Percentiles rank a stretch among this genome's conserved stretches.
Evolutionary conservation across 2,329 filamentous ascomycete species (phyloP).

Genomic region (Penicillium sp.): DNA sequence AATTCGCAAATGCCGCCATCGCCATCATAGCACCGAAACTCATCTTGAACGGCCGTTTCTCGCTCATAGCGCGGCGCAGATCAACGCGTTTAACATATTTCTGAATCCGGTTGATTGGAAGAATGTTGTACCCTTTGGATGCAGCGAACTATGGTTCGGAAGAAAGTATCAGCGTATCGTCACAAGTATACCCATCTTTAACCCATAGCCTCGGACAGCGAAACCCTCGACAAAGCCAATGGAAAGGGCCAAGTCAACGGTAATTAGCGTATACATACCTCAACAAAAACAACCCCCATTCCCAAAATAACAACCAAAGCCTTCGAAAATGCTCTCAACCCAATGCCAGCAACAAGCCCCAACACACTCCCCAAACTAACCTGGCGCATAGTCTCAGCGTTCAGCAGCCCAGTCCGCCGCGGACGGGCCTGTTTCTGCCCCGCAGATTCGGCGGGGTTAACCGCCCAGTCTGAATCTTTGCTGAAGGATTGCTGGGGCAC

Average conservation of each 20-base stretch:
- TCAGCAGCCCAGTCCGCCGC: slow-evolving; percentile 27
- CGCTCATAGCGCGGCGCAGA: slow-evolving; percentile 38
- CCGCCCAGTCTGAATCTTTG: slow-evolving; percentile 26
- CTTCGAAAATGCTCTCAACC: slow-evolving; percentile 47
- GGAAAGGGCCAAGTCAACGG: background rate
- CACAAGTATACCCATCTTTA: background rate
- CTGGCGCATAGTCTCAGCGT: slow-evolving; percentile 42
- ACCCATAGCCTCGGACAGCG: background rate
- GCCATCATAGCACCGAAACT: slow-evolving; percentile 49
- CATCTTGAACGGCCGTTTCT: slow-evolving; percentile 47
- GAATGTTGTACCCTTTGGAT: slow-evolving; percentile 48
- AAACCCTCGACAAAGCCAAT: background rate
- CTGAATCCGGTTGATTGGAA: slow-evolving; percentile 44
- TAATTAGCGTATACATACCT: slow-evolving; percentile 35
- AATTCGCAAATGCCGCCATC: slow-evolving; percentile 48
- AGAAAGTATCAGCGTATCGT: slow-evolving; percentile 4
- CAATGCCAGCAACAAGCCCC: slow-evolving; percentile 45
- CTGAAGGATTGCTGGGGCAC: slow-evolving; percentile 16
- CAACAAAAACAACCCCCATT: slow-evolving; percentile 44
- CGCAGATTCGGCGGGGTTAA: slow-evolving; percentile 24
- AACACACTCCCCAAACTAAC: slow-evolving; percentile 48
- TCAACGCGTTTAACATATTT: slow-evolving; percentile 44
- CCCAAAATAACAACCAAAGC: slow-evolving; percentile 47
- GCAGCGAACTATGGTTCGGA: slow-evolving; percentile 41
- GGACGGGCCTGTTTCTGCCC: slow-evolving; percentile 29